phyloP scores from a whole-genome alignment of 2,329 filamentous ascomycete genomes.

The Clarireedia monteithiana region DNA sequence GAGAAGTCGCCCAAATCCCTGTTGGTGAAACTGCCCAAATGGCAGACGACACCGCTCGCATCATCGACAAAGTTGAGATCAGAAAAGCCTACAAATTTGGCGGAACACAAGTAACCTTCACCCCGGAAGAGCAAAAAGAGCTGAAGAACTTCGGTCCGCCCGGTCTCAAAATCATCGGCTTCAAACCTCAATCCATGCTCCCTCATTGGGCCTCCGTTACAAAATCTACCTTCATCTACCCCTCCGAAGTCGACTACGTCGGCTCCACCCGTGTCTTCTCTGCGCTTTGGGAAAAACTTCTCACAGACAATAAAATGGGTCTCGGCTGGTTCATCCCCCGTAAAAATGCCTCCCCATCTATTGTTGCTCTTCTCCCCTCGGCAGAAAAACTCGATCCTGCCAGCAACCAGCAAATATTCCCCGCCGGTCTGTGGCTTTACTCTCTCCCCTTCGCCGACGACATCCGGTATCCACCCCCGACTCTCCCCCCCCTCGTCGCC shows the following conservation, averaged over 20 bases:
- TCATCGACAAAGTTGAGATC: conserved; percentile 72
- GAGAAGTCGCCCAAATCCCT: conserved; percentile 78
- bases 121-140: conserved; percentile 70
- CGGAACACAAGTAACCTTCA: conserved; percentile 81
- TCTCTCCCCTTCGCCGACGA: conserved; percentile 88
- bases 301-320: conserved; percentile 71
- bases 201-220: conserved; percentile 79
- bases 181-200: conserved; percentile 71
- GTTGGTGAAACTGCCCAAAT: conserved; percentile 65
- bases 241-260: conserved; percentile 80
- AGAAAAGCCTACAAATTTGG: conserved; percentile 96
- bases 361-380: conserved; percentile 78
- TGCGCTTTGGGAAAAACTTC: conserved; percentile 79
- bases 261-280: conserved; percentile 91
- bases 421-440: conserved; percentile 81
- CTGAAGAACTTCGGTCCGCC: conserved; percentile 77
- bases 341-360: conserved; percentile 66
- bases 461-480: conserved; percentile 65
- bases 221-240: conserved; percentile 88
- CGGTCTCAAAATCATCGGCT: conserved; percentile 82
- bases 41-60: conserved; percentile 68
- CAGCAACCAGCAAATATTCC: conserved; percentile 60
- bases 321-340: conserved; percentile 87
- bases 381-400: conserved; percentile 56
- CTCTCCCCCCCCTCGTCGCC: conserved; percentile 43